These are phyloP conservation scores for Solanum chmielewskii DNA, from an alignment of 257 asterid species.

Conservation along the genomic window DNA sequence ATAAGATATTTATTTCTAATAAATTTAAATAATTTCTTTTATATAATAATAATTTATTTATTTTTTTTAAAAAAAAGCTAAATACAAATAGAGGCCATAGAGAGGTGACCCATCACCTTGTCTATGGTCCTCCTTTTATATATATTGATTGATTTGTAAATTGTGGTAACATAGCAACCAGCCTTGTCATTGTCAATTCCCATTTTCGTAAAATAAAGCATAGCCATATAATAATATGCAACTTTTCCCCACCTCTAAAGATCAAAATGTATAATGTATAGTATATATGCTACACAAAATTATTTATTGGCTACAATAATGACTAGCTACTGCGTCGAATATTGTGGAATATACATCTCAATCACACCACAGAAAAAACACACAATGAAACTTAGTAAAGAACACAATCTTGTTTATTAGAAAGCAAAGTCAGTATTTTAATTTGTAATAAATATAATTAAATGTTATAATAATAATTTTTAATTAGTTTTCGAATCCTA, in stretches of 20 bases:
- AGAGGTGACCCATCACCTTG: too few species aligned
- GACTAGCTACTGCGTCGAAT: not conserved
- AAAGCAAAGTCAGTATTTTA: accelerated
- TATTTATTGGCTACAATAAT: not conserved
- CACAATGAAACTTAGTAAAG: not conserved
- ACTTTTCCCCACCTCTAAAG: not conserved
- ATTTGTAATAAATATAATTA: too few species aligned
- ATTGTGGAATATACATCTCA: not conserved
- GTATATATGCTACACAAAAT: not conserved
- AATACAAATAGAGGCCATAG: too few species aligned
- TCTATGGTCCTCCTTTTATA: too few species aligned
- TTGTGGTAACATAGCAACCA: not conserved
- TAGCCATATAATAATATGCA: not conserved
- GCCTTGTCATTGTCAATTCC: not conserved
- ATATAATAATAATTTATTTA: too few species aligned
- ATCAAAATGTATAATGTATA: not conserved
- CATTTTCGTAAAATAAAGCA: not conserved
- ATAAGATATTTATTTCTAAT: too few species aligned
- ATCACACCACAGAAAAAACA: not conserved
- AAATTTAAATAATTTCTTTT: too few species aligned
- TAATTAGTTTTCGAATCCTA: too few species aligned
- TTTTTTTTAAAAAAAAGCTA: too few species aligned
- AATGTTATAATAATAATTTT: too few species aligned
- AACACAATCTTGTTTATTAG: too few species aligned
- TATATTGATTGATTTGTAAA: not conserved